Base-by-base conservation (phyloP, 768 basidiomycete genomes). In the Kwoniella sp. region DNA sequence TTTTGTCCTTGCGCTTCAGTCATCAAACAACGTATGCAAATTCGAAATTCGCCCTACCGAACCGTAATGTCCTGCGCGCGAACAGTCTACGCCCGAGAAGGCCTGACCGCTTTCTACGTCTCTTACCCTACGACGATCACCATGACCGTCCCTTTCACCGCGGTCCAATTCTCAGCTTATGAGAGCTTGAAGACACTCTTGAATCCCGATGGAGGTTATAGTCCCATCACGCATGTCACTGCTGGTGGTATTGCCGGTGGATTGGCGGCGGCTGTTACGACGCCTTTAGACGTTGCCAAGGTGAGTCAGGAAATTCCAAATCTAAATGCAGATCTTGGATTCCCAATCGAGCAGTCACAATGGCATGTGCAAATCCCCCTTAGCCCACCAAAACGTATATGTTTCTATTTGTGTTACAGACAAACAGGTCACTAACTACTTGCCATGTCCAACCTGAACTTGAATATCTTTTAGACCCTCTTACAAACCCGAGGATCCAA, bases 21-120 rank as follows among this genome's bases (percentile, higher is more conserved):
- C 72, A 91, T 99, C 83, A 99, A 99, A 82, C 96, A 99, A 83
- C 88, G 96, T 55, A 97, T 99, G 96, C 96, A 99, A 81, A 84
- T 98, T 60, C 93, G 94, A 82, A 87, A 90, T 76, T 98, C 96
- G 2, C 84, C 89, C 79, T 93, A 92, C 81, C 88, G 88, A 49
- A 91, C 90, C 37, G 91, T 94, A 47, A 82, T 88, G 68, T 85
- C 86, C n/a, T 93, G 92, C 70, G 91, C 93, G 60, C 85, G 85
- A 24, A 87, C 88, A 13, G 90, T 99, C 55, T 92, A 92, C 81
- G 85, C 81, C 48, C 87, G 82, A 36, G 96, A 99, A 81, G 96
- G 96, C 40, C 78, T 96, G 50, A 72, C 82, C 37, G 96, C 96
- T 9, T 98, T 99, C 84, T 99, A 97, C 81, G 87, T 99, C 63